Evolutionary conservation across 306 rosid genomes (phyloP), one percentile per base, ranked within the genome.

Genomic region (Cyclanthera cordifolia): DNA sequence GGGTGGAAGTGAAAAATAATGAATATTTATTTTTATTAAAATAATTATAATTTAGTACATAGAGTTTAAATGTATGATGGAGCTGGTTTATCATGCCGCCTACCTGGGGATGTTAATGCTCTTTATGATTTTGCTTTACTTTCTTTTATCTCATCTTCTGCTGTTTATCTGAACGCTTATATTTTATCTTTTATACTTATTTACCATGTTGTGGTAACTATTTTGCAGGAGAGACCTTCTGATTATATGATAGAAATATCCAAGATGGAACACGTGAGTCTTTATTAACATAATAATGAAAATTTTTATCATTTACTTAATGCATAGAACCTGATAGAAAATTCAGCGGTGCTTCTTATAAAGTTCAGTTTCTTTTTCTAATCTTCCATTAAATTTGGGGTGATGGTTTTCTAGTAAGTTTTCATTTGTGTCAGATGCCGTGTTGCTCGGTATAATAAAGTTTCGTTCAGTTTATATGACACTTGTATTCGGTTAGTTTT

Each of bases 191-290:
- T 54, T 56, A 51, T 69, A 16, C 74, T 78, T 41, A 84, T 68
- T 53, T 65, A n/a, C n/a, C n/a, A n/a, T 1, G n/a, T 75, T 72
- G 41, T 30, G 45, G 21, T 73, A 16, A 71, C 72, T 55, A 50
- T 50, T 79, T 71, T 79, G 69, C 91, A 94, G 99, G 88, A 78
- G 76, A 79, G 77, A 14, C 95, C 95, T 28, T 85, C 97, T 11
- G 79, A 70, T 74, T 94, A 72, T 74, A 82, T 94, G 99, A 88
- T 88, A 75, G 99, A 88, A 85, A 82, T 90, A 86, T 82, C 97
- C 6, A 81, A 71, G 72, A 74, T 81, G 77, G 85, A 86, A 81
- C 80, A 88, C 28, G 97, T 90, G 73, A 89, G 96, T 82, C 67
- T 73, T 63, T 74, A 64, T 37, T 20, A 23, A 39, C 50, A 63